Evolutionary conservation across 768 basidiomycete species (phyloP), one percentile per base, ranked within the genome.

Genomic region (Brasilioporus rufonigricans): DNA sequence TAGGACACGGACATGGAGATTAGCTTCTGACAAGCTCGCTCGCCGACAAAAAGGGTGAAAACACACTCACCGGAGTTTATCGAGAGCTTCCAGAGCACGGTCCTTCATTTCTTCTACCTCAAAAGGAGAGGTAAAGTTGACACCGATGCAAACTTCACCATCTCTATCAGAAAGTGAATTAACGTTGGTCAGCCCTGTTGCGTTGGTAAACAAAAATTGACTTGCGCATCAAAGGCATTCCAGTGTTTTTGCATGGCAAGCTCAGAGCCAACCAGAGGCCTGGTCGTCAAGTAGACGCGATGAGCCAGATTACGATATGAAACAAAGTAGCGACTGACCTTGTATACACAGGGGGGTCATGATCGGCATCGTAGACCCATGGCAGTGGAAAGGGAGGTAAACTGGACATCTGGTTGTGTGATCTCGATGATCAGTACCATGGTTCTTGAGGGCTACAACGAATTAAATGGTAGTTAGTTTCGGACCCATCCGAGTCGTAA

Each of bases 61-160:
- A 16, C 21, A 3, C 12, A 18, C 48, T 53, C 40, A 65, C 63
- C 63, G 56, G 32, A 65, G 63, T 50, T 61, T 65, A 27, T 64
- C 44, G 24, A 64, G 46, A 4, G 63, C 62, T 23, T 5, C 18
- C 14, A 56, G 59, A 19, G 56, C 19, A 23, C 63, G 56, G 29
- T 23, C 32, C 24, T 33, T 56, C 5, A 64, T 40, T 0, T 56
- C 59, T 24, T 56, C 54, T 27, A 23, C 5, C 6, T 8, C 14
- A 16, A 65, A 19, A 1, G 53, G 23, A 36, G 59, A 65, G 11
- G 36, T 53, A 21, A 64, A 56, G 10, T 61, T 53, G 59, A 52
- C 6, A 21, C 62, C 62, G 5, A 64, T 13, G n/a, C 62, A 61
- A 21, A 61, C 47, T 41, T 64, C 59, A 6, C 56, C 59, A 18